Percentiles rank a stretch among this genome's conserved stretches.
phyloP scores from a whole-genome alignment of 768 basidiomycete genomes.

The Cubamyces sp. region DNA sequence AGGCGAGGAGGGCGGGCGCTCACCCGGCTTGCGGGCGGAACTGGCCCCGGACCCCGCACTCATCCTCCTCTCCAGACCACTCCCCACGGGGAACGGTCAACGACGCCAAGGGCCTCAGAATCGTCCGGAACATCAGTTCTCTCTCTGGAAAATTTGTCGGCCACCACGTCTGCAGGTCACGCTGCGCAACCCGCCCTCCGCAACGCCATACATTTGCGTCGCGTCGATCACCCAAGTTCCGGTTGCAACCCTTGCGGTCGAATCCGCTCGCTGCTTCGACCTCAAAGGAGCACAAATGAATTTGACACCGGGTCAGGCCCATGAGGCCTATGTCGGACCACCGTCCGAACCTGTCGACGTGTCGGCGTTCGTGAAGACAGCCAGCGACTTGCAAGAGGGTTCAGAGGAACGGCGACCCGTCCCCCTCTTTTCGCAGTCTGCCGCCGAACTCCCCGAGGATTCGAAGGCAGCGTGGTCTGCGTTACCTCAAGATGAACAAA shows the following conservation, averaged over 20 bases:
- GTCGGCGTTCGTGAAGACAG: slow-evolving; percentile 32
- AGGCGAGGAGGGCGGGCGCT: slow-evolving; percentile 6
- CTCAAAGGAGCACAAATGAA: slow-evolving; percentile 13
- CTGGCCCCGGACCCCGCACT: slow-evolving; percentile 15
- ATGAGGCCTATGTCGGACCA: slow-evolving; percentile 34
- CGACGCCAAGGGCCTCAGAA: slow-evolving; percentile 11
- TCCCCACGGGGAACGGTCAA: slow-evolving; percentile 15
- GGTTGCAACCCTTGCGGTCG: not conserved
- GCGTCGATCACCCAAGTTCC: slow-evolving; percentile 6
- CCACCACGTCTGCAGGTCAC: slow-evolving; percentile 14
- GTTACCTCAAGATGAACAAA: slow-evolving; percentile 20
- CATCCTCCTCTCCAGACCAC: slow-evolving; percentile 1
- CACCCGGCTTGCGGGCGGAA: slow-evolving; percentile 16
- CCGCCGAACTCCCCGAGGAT: slow-evolving; percentile 2
- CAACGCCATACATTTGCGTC: not conserved
- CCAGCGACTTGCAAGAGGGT: slow-evolving; percentile 16
- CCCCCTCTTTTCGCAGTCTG: slow-evolving; percentile 13
- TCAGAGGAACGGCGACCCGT: slow-evolving; percentile 2
- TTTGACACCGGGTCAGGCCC: slow-evolving; percentile 29
- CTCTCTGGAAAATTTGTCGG: not conserved
- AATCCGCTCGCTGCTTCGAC: not conserved
- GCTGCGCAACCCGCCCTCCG: not conserved
- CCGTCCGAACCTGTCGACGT: slow-evolving; percentile 36
- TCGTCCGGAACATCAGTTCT: slow-evolving; percentile 2
- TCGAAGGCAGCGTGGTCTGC: slow-evolving; percentile 14